Base-by-base conservation (phyloP, 345 rosid genomes). In the Eucalyptus curtisii region DNA sequence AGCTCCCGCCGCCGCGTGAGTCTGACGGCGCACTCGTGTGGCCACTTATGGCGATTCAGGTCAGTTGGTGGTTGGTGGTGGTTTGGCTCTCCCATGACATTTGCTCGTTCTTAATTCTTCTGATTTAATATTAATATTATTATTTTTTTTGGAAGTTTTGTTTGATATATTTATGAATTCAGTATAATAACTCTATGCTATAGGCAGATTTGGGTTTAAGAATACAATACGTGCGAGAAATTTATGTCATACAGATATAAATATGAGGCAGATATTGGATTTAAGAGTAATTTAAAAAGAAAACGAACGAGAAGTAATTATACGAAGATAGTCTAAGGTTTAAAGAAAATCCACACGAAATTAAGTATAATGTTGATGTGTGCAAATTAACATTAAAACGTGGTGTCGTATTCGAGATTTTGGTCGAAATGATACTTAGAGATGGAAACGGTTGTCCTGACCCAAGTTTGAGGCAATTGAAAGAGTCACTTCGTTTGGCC, bases 31-130 rank as follows among this genome's bases (percentile, higher is more conserved):
- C 55, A 11, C 66, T 55, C 8, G 57, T 48, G 49, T 55, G 48
- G n/a, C 89, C 93, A 27, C 49, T 93, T 22, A 33, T 91, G 33
- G 90, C 92, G 25, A 10, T 93, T 14, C 95, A 93, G 80, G 90
- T 89, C 13, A 40, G 76, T 52, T 25, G 53, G 19, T 31, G 37
- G 76, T 40, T 5, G 52, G 30, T 17, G 55, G 52, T 2, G 49
- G 45, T 37, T 12, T 33, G 49, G 81, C 13, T 71, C 45, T 71
- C 81, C 9, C 44, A 2, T 33, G 81, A 71, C 40, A 55, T 55
- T 55, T 55, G 61, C 61, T 55, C 27, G 61, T 24, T 55, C 61
- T 4, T 22, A 55, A 24, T 55, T 55, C 61, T 55, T 55, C 11
- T 0, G 0, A 55, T 55, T 55, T 0, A 55, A 24, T 55, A 55